Evolutionary conservation across 2,329 filamentous ascomycete genomes (phyloP).

Genomic region (Fusarium pininemorale): DNA sequence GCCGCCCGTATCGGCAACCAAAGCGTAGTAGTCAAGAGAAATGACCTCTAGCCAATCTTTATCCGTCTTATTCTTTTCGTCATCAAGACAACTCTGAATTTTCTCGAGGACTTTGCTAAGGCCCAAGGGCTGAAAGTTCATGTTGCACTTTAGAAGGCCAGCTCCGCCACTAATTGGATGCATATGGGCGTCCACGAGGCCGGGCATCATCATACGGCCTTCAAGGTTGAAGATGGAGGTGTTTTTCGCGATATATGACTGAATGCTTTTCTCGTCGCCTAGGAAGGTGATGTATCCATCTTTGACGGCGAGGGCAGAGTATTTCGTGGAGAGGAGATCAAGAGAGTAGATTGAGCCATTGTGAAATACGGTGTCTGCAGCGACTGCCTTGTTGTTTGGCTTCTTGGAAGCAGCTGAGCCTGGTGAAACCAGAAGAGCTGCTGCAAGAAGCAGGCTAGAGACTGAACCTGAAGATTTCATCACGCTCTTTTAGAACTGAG

Average conservation of each 20-base stretch:
- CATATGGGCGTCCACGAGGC: not conserved
- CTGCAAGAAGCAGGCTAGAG: not conserved
- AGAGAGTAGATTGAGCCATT: not conserved
- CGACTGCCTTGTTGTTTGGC: not conserved
- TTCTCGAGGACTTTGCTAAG: not conserved
- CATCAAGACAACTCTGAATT: not conserved
- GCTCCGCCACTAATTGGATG: not conserved
- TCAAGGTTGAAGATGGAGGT: not conserved
- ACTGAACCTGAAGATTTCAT: not conserved
- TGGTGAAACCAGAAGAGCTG: not conserved
- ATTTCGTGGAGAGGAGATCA: not conserved
- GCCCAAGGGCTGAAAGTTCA: not conserved
- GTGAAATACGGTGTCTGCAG: not conserved
- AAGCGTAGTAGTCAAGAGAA: not conserved
- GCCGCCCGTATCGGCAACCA: not conserved
- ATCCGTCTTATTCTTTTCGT: not conserved
- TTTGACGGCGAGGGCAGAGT: not conserved
- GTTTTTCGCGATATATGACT: rapidly evolving
- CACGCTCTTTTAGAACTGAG: rapidly evolving
- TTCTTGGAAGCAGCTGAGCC: not conserved
- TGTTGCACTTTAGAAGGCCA: not conserved
- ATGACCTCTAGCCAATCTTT: not conserved
- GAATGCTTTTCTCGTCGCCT: not conserved
- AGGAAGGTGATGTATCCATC: not conserved
- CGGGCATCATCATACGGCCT: not conserved